Base-by-base conservation (phyloP, 2,329 filamentous ascomycete species). In the Macrophomina pseudophaseolina region DNA sequence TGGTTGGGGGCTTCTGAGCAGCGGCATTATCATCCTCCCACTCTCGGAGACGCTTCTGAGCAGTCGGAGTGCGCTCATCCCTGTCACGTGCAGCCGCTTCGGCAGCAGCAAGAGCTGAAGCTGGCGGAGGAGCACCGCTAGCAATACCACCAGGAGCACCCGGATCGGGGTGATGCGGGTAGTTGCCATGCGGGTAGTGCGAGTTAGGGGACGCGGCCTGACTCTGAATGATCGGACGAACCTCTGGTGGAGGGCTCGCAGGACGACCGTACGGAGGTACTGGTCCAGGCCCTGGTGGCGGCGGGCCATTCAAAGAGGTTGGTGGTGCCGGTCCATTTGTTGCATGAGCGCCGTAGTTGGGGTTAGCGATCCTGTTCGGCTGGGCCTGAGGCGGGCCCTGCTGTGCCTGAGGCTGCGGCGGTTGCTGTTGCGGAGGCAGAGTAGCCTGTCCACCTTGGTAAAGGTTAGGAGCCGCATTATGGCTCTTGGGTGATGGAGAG, bases 191-290 rank as follows among this genome's bases (percentile, higher is more conserved):
- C 5, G 91, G 89, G 74, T 95, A 97, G 7, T 88, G 89, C 46
- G 92, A 91, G 74, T 93, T 94, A 67, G 94, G 94, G n/a, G 94
- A 97, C n/a, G 92, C 88, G 80, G 94, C 91, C 68, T 91, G 89
- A 74, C 90, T 92, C 71, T 97, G 94, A 70, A 94, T 87, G 69
- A 95, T 86, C 1, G 91, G 90, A 63, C 93, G 88, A 54, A 93
- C 89, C 71, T 97, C 94, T 60, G 91, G 88, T n/a, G 92, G 88
- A 68, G 94, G 92, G 76, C 91, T 96, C 72, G 88, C 88, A 35
- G 89, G 87, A 67, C 87, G 84, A 66, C 90, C 88, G 81, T 94
- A 97, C 18, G 90, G 87, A 72, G 92, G 90, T 72, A 93, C 65
- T 82, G 81, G 54, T 80, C 80, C 33, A 76, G 75, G 9, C 76